Base-by-base conservation (phyloP, 2,329 filamentous ascomycete species). In the Aspergillus sp. region DNA sequence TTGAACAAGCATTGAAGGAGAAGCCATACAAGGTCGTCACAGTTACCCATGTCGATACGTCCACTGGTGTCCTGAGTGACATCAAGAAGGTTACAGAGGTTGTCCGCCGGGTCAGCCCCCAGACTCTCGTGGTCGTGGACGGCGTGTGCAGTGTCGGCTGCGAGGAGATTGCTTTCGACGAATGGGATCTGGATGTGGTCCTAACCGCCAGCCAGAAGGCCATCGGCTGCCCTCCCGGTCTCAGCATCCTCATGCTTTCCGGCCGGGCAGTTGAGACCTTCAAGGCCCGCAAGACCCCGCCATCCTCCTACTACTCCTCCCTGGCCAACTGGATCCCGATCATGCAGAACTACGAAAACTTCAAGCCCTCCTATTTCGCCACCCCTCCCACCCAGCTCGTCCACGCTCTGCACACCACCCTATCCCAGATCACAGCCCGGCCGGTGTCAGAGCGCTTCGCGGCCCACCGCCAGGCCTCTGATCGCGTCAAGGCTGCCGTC, bases 271-370 rank as follows among this genome's bases (percentile, higher is more conserved):
- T 99, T 66, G 83, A 95, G 69, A 80, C 81, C 11, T 90, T 96
- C 77, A 86, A 93, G 77, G 84, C 82, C 68, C 86, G 95, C 73
- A 93, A 93, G 81, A 88, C 86, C 11, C 89, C 89, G 12, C 90
- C 93, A 1, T 84, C 86, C 19, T 90, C 92, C 21, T 99, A 98
- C 84, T 99, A 97, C 77, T 93, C 90, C 55, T 96, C 90, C 12
- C 91, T 97, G 82, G 93, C 92, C 83, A 98, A 98, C 79, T 99
- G 95, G 95, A 81, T 93, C 57, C 93, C 93, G 47, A 95, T 99
- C 77, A 98, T 99, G 93, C 87, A 95, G 80, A 98, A 97, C 80
- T 99, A 99, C 77, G 95, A 99, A 80, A 91, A 91, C 63, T 91
- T 93, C 82, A 99, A 98, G 81, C 86, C 95, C 39, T 96, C 92